Evolutionary conservation across 176 grass and related monocot species (phyloP).

Genomic region (Triticum monococcum): DNA sequence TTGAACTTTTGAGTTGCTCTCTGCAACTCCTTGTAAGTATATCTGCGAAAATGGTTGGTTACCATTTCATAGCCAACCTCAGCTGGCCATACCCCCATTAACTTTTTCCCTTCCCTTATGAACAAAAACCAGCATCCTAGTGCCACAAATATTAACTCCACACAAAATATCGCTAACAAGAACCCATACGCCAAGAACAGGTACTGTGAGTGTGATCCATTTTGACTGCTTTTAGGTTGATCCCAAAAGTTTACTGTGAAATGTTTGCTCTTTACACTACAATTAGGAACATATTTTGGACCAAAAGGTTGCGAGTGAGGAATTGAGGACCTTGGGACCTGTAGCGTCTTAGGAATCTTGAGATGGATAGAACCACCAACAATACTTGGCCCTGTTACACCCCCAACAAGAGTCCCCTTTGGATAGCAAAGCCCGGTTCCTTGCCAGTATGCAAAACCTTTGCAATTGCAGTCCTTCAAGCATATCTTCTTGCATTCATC

Average conservation of each 20-base stretch:
- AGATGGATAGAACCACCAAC: conserved; percentile 25
- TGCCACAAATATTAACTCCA: conserved; percentile 16
- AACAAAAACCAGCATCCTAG: conserved; percentile 37
- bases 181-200: conserved; percentile 23
- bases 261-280: too few relatives aligned
- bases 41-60: too few relatives aligned
- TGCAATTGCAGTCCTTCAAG: background rate
- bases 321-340: background rate
- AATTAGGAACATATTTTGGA: too few relatives aligned
- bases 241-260: background rate
- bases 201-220: background rate
- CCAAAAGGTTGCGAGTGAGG: too few relatives aligned
- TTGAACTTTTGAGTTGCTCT: too few relatives aligned
- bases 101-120: conserved; percentile 1
- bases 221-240: background rate
- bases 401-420: conserved; percentile 24
- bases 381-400: background rate
- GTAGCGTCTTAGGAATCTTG: too few relatives aligned
- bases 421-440: conserved; percentile 38
- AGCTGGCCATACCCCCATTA: too few relatives aligned
- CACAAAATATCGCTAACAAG: conserved; percentile 33
- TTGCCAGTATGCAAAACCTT: conserved; percentile 37
- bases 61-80: too few relatives aligned
- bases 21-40: too few relatives aligned
- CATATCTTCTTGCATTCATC: conserved; percentile 21